Evolutionary conservation across 371 early-diverging fungal genomes (phyloP).

Genomic region (Coemansia sp.): DNA sequence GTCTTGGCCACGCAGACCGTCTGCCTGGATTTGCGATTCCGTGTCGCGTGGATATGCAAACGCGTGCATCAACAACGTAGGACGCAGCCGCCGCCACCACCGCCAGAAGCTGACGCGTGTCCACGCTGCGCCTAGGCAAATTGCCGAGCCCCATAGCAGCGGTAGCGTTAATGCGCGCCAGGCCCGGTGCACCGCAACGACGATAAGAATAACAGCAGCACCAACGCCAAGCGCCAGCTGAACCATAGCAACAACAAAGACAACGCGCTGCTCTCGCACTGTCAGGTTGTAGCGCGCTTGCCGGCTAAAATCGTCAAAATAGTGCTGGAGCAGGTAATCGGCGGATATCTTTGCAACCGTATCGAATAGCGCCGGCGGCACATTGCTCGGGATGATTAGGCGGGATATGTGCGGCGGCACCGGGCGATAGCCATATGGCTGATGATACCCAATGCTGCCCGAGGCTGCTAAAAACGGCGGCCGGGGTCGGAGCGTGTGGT

Average conservation of each 20-base stretch:
- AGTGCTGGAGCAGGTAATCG: slow-evolving; percentile 9
- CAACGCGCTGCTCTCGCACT: slow-evolving; percentile 3
- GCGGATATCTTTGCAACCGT: slow-evolving; percentile 26
- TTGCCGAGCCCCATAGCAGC: slow-evolving; percentile 3
- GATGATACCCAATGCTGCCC: not conserved
- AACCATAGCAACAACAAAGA: not conserved
- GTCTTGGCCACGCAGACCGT: not conserved
- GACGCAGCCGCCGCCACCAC: slow-evolving; percentile 26
- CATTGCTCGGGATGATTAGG: slow-evolving; percentile 12
- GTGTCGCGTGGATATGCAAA: too few relatives aligned
- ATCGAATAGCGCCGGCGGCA: slow-evolving; percentile 40
- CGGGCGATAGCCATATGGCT: slow-evolving; percentile 19
- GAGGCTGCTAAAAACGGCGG: slow-evolving; percentile 12
- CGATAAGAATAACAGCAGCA: slow-evolving; percentile 3
- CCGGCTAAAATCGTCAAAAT: slow-evolving; percentile 24
- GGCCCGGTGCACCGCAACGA: not conserved
- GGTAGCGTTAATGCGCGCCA: slow-evolving; percentile 24
- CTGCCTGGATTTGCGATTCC: not conserved
- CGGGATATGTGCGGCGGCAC: slow-evolving; percentile 10
- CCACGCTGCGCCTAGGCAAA: slow-evolving; percentile 7
- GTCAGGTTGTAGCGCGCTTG: slow-evolving; percentile 32
- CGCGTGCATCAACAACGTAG: slow-evolving; percentile 8
- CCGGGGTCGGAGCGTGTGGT: slow-evolving; percentile 22
- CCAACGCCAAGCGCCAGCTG: slow-evolving; percentile 14
- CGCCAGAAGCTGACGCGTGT: slow-evolving; percentile 18